Base-by-base conservation (phyloP, 331 rosid genomes). In the Pyracantha coccinea region DNA sequence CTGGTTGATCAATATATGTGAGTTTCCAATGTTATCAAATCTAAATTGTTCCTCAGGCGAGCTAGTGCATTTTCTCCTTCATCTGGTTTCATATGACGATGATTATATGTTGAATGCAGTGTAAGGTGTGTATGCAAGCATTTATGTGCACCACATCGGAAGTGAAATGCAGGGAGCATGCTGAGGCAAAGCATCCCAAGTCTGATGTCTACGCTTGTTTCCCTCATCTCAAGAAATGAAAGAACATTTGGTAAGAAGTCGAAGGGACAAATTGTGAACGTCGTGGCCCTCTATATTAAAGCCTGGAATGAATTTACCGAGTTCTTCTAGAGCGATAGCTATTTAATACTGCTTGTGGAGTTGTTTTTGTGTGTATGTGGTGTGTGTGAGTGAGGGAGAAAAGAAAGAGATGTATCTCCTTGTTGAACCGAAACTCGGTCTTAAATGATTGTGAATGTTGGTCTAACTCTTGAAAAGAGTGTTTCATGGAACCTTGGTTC, bases 51-150 rank as follows among this genome's bases (percentile, higher is more conserved):
- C 41, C 5, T 54, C 66, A 8, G 25, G 15, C 7, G 25, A 8
- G 15, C 21, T 5, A 3, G 9, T 33, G 32, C 1, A 13, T 52
- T 10, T 66, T 33, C 8, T 6, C 14, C 13, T 11, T 8, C 27
- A 7, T 25, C 12, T 29, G 53, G 35, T 33, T 13, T n/a, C 11
- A 16, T 66, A 14, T 29, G 25, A 65, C 58, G 55, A 66, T 66
- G 60, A 69, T 66, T 57, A 61, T 10, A 27, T 68, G 21, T 5
- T 73, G 67, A 72, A 67, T 84, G 90, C 95, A 93, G 98, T 91
- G 98, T 80, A 91, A 91, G 85, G 97, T 93, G 77, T 93, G 98
- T 63, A 91, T 93, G 98, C 98, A 93, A 63, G 90, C 98, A 70
- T 93, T 93, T 69, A 91, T 91, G 68, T 93, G 98, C 83, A 93